A percentile compares a stretch with the other conserved stretches of the same genome.
Conservation (phyloP, 176 grass and related monocot species). For the Lolium multiflorum region DNA sequence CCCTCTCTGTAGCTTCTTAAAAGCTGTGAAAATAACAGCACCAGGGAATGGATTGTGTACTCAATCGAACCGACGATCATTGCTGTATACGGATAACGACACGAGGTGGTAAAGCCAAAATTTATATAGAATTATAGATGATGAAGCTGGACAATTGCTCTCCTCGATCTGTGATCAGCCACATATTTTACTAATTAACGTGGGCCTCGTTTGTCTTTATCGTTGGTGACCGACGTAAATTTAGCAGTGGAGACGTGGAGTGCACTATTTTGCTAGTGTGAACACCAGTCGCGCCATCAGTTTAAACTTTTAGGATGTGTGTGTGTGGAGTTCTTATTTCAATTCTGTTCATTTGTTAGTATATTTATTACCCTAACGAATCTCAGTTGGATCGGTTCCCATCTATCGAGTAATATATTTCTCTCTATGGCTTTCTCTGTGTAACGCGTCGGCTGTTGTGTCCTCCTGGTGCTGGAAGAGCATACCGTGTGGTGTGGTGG, state of each 20-base stretch:
- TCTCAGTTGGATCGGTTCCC: background rate
- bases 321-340: background rate
- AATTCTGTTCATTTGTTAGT: background rate
- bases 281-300: background rate
- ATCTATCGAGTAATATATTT: background rate
- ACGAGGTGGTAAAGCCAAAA: background rate
- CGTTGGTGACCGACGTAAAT: background rate
- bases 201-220: background rate
- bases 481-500: too few relatives aligned
- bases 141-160: background rate
- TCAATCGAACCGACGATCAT: background rate
- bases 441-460: background rate
- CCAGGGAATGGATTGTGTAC: background rate
- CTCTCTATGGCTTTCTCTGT: background rate
- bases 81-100: constrained; percentile 8
- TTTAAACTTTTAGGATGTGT: background rate
- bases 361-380: background rate
- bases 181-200: background rate
- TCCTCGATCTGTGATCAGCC: background rate
- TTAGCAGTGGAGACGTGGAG: background rate
- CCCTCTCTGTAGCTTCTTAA: background rate
- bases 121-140: background rate
- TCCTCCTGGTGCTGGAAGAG: too few relatives aligned
- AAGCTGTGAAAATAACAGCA: background rate
- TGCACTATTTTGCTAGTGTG: background rate